Evolutionary conservation across 257 asterid species (phyloP), one percentile per base, ranked within the genome.

Genomic region (Echites panduratus): DNA sequence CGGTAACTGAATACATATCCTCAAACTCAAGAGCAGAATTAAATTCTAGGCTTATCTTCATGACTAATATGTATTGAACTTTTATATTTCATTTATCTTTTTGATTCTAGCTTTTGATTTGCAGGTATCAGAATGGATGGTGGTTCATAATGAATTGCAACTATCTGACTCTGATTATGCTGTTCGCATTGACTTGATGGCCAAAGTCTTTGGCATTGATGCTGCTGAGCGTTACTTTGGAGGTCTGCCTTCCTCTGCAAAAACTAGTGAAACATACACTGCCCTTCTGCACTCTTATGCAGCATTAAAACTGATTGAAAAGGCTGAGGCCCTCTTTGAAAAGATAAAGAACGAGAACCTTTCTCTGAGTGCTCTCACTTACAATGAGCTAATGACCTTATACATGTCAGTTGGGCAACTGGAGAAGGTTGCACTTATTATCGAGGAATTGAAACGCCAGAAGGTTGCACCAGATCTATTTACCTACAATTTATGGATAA

Each of bases 101-200:
- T 11, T 62, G 48, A 38, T 29, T 62, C 22, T 32, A 32, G 40
- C 19, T 16, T 62, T 8, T 62, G 62, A 70, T 8, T 79, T 83
- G 75, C 93, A 88, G 98, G 76, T 93, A 79, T 89, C 98, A 20
- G 98, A 93, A 67, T 93, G 98, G 98, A 89, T 93, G 96, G 82
- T 93, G 68, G 78, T 87, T 80, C 87, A 87, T 45, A 89, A 86
- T 8, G 89, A 93, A 81, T 86, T 82, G 72, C 70, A 82, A 43
- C 52, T 87, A 79, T 86, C 90, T 0, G 95, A 88, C 82, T 81
- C 96, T 2, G 98, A 93, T 75, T 89, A 88, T 79, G 96, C 97
- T 13, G 78, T 84, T 81, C 93, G 97, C 64, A 85, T 94, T 56
- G 86, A 89, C 84, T 79, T 94, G 76, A 89, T 94, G 95, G 78